These are phyloP conservation scores for Pugionium dolabratum DNA, from an alignment of 345 rosid species.

Conservation along the genomic window DNA sequence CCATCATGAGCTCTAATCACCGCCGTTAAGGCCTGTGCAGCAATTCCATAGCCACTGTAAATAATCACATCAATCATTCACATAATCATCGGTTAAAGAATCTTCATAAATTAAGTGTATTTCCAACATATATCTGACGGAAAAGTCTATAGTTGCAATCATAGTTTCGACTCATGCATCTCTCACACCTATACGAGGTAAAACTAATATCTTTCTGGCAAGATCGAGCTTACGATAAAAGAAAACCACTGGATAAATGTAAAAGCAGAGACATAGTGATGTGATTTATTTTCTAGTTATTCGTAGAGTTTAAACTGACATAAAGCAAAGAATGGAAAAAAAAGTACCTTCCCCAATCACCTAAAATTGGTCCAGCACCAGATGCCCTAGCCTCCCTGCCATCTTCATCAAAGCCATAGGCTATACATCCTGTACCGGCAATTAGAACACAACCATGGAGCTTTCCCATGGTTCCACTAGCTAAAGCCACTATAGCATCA, in stretches of 20 bases:
- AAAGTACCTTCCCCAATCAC: slow-evolving; percentile 95
- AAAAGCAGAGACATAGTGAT: not conserved
- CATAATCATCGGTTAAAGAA: not conserved
- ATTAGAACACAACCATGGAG: slow-evolving; percentile 95
- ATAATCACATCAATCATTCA: slow-evolving; percentile 23
- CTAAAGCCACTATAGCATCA: slow-evolving; percentile 93
- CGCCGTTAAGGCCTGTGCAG: slow-evolving; percentile 93
- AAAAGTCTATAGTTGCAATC: slow-evolving; percentile 10
- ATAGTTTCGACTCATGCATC: slow-evolving; percentile 8
- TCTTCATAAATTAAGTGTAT: not conserved
- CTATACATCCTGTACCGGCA: slow-evolving; percentile 93
- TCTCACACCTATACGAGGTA: not conserved
- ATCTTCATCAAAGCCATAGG: slow-evolving; percentile 85
- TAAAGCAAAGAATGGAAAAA: not conserved
- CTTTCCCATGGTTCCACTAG: slow-evolving; percentile 94
- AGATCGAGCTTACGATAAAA: not conserved
- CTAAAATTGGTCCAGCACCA: slow-evolving; percentile 92
- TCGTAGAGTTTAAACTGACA: not conserved
- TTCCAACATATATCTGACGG: slow-evolving; percentile 18
- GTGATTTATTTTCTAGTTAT: not conserved
- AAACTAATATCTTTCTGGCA: not conserved
- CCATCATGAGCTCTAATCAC: slow-evolving; percentile 90
- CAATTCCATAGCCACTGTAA: slow-evolving; percentile 75
- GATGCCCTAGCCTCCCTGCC: slow-evolving; percentile 92
- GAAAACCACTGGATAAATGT: slow-evolving; percentile 51